Conservation (phyloP, 75 land plant species). For the Pinus tabuliformis region DNA sequence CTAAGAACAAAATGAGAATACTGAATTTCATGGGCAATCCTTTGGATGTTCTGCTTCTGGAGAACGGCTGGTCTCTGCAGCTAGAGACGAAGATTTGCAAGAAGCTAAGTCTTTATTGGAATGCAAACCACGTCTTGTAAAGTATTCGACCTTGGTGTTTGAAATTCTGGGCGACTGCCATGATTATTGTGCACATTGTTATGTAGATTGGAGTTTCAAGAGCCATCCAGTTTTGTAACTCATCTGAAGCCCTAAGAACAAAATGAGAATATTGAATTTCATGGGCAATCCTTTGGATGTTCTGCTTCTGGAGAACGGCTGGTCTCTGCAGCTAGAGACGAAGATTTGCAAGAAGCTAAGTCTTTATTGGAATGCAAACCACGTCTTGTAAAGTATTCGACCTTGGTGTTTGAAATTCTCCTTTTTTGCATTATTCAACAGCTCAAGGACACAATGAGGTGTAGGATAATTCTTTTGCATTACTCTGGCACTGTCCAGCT, state of each 20-base stretch:
- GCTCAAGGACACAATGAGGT: slow-evolving; percentile 51
- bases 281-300: slow-evolving; percentile 49
- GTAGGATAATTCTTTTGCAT: not conserved
- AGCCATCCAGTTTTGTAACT: not conserved
- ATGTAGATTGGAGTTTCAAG: not conserved
- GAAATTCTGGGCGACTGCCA: no score
- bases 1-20: no score
- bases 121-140: slow-evolving; percentile 37
- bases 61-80: slow-evolving; percentile 34
- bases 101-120: slow-evolving; percentile 40
- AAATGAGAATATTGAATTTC: no score
- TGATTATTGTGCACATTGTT: not conserved
- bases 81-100: slow-evolving; percentile 37
- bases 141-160: slow-evolving; percentile 44
- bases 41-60: slow-evolving; percentile 46
- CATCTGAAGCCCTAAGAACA: not conserved
- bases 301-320: slow-evolving; percentile 39
- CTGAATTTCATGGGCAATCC: slow-evolving; percentile 28
- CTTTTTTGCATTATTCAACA: slow-evolving; percentile 31
- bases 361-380: slow-evolving; percentile 38
- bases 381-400: slow-evolving; percentile 39
- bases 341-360: slow-evolving; percentile 37
- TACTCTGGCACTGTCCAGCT: not conserved
- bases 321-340: slow-evolving; percentile 41
- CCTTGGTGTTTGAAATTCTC: slow-evolving; percentile 53